A percentile compares a stretch with the other conserved stretches of the same genome.
Conservation (phyloP, 345 rosid species). For the Populus ilicifolia region DNA sequence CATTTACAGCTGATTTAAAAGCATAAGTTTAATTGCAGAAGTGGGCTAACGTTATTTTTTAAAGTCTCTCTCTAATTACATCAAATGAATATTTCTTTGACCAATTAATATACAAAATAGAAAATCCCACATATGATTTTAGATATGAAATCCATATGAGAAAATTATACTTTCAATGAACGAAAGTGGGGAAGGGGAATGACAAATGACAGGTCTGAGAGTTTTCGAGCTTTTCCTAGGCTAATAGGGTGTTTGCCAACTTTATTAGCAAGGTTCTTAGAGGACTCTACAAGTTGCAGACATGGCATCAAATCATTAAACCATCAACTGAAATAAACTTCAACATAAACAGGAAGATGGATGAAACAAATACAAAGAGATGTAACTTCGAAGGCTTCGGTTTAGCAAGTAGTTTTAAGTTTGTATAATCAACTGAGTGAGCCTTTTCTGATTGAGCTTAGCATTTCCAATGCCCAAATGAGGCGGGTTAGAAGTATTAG, state of each 20-base stretch:
- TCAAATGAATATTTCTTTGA: neutral
- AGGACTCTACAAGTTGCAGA: neutral
- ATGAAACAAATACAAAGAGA: neutral
- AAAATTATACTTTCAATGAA: neutral
- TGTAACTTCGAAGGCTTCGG: neutral
- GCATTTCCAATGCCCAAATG: neutral
- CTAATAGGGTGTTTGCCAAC: neutral
- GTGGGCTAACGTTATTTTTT: neutral
- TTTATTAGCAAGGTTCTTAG: neutral
- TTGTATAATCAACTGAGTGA: neutral
- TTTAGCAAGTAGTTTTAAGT: no score
- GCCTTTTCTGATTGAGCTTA: neutral
- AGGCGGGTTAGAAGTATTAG: neutral
- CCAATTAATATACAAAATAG: neutral
- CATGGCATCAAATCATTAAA: neutral
- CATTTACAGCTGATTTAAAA: neutral
- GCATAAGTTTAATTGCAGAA: neutral
- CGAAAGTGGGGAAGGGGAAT: neutral
- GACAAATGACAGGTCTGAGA: no score
- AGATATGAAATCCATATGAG: neutral
- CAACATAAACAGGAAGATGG: neutral
- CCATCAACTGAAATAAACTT: neutral
- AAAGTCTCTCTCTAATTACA: neutral
- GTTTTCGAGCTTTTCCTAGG: neutral
- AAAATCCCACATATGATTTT: neutral